These are phyloP conservation scores for Neoboletus brunneissimus DNA, from an alignment of 768 basidiomycete genomes.

Conservation along the genomic window DNA sequence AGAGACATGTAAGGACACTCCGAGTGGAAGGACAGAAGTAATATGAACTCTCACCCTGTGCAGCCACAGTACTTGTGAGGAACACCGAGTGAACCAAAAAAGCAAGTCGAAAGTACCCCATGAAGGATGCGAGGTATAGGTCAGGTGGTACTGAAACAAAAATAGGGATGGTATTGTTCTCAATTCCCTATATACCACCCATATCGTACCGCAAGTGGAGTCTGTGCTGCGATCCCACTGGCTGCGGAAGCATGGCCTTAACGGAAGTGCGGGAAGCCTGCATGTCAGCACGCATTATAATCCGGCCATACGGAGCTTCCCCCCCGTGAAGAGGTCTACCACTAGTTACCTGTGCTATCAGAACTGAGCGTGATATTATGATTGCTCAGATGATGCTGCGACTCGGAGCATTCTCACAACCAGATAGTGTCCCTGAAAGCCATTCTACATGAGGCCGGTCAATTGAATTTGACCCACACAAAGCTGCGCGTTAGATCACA, in stretches of 20 bases:
- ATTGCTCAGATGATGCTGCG: no score
- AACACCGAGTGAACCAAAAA: not conserved
- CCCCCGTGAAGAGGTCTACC: not conserved
- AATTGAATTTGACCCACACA: not conserved
- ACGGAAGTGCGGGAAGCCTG: not conserved
- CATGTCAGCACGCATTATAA: not conserved
- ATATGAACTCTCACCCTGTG: constrained; percentile 2
- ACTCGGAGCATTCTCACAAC: not conserved
- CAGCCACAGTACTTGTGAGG: not conserved
- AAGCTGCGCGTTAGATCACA: not conserved
- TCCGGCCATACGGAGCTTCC: not conserved
- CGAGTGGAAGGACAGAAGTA: not conserved
- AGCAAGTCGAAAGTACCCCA: not conserved
- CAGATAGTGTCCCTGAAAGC: not conserved
- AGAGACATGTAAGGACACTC: not conserved
- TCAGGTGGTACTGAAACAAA: no score
- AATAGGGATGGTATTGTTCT: no score
- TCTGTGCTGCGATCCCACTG: not conserved
- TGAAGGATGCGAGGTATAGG: not conserved
- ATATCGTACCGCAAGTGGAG: not conserved
- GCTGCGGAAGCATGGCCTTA: not conserved
- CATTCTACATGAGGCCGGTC: not conserved
- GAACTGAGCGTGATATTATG: no score
- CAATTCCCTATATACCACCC: not conserved
- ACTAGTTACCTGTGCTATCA: not conserved